A percentile compares a stretch with the other conserved stretches of the same genome.
These are phyloP conservation scores for Aspergillus sergii DNA, from an alignment of 2,329 filamentous ascomycete genomes.

Conservation along the genomic window DNA sequence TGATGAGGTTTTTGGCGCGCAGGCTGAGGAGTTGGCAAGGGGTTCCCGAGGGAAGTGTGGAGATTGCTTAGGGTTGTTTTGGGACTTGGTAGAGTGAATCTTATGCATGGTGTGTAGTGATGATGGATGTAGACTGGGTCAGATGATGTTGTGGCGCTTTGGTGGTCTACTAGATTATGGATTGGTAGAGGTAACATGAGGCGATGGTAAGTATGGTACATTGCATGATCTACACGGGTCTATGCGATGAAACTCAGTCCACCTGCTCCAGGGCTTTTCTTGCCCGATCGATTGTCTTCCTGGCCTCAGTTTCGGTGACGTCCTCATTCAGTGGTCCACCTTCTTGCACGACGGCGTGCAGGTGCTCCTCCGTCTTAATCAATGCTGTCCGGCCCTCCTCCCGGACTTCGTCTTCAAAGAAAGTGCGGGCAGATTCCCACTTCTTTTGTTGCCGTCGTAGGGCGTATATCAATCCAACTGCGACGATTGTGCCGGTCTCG, in stretches of 20 bases:
- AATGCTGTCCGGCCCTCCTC: constrained; percentile 62
- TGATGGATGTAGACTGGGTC: not conserved
- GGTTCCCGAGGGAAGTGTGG: constrained; percentile 49
- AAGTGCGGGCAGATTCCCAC: constrained; percentile 58
- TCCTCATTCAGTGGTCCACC: constrained; percentile 43
- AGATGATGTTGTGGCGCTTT: not conserved
- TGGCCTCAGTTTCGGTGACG: constrained; percentile 43
- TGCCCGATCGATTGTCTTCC: constrained; percentile 50
- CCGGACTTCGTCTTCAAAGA: constrained; percentile 56
- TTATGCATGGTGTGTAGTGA: not conserved
- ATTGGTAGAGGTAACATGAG: not conserved
- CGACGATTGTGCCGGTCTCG: constrained; percentile 62
- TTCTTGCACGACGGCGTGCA: constrained; percentile 50
- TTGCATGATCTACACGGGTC: constrained; percentile 7
- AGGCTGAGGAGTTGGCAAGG: constrained; percentile 47
- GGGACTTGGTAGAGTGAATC: not conserved
- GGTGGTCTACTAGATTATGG: not conserved
- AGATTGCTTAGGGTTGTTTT: constrained; percentile 32
- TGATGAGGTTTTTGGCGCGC: constrained; percentile 74
- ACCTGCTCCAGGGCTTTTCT: constrained; percentile 49
- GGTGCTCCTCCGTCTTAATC: constrained; percentile 54
- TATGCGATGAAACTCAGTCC: constrained; percentile 15
- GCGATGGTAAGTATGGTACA: constrained; percentile 13
- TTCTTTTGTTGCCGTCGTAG: constrained; percentile 60
- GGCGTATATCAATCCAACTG: constrained; percentile 60